Base-by-base conservation (phyloP, 2,329 filamentous ascomycete species). In the Colletotrichum destructivum region DNA sequence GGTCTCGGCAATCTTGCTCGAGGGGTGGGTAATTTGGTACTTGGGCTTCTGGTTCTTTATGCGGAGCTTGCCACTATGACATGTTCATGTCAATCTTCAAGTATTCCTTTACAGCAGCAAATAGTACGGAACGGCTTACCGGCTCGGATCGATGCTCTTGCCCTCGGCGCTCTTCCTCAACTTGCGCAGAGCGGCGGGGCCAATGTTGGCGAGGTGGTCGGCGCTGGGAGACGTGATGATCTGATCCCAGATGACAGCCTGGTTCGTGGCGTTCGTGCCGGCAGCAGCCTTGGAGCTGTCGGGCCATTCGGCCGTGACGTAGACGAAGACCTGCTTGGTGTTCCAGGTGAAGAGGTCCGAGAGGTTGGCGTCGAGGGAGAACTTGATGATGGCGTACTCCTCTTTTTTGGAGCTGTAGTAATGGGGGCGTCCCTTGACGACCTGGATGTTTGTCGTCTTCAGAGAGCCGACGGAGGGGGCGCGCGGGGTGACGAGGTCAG, bases 341-440 rank as follows among this genome's bases (percentile, higher is more conserved):
- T 99, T 99, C 96, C 96, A 99, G 79, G 94, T 97, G 89, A 98
- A 98, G 77, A 99, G 93, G 54, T 92, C 92, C 72, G 91, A 93
- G 72, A 99, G 89, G 84, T 99, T 96, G 64, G 95, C 93, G 79
- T 98, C 93, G 71, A 99, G 89, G 78, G 95, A 94, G 87, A 99
- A 99, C 81, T 92, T 93, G 80, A 99, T 92, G 80, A 96, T 91
- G 76, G 96, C 96, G 82, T 98, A 98, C 84, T 99, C 96, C 84
- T 98, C 95, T 83, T 93, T 94, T 82, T 96, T 97, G 62, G 89
- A 87, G 75, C 92, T 94, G 87, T 98, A 98, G 88, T 98, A 98
- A 82, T 98, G 93, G n/a, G 96, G 95, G 12, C 96, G 90, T 67
- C 96, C 96, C 82, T 93, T 94, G 78, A 96, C 92, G 70, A 98